Evolutionary conservation across 1,284 basidiomycete genomes (phyloP), one percentile per base, ranked within the genome.

Genomic region (Ceratobasidium sp.): DNA sequence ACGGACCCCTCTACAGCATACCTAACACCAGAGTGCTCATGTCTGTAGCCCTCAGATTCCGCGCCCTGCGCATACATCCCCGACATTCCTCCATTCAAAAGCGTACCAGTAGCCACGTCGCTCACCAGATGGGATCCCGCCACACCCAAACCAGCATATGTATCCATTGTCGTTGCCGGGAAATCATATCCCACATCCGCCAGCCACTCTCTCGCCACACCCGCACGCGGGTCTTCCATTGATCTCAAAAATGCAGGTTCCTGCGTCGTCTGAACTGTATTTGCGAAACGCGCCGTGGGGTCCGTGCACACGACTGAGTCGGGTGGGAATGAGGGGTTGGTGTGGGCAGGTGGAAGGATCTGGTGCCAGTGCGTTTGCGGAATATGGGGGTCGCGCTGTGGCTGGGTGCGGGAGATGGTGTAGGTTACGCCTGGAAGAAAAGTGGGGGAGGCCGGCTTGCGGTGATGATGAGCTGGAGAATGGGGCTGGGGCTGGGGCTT

Each of bases 321-420:
- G 18, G 54, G 54, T 21, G 66, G 66, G 66, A 70, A 70, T n/a
- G 66, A 54, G 14, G 58, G 52, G 18, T 43, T 70, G 5, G 66
- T 52, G 21, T 70, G 52, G 14, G 43, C 26, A 28, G 66, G 52
- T 21, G 66, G 66, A 14, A 70, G 54, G 43, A 70, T 54, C n/a
- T 21, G 41, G 23, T 70, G 66, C 66, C 66, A 70, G 43, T 70
- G 66, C 14, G 21, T 46, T 18, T 70, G 66, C 5, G 41, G 13
- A 32, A 70, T 26, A 28, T 70, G 54, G 16, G 49, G 52, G 41
- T 70, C 66, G 43, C 58, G 66, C 41, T 70, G 52, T 2, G 66
- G 66, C 18, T 70, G 52, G 41, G 66, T 41, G 23, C 58, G 66
- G 26, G 66, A 58, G 6, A n/a, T 8, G 6, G 41, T 54, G 28